These are phyloP conservation scores for Inga leiocalycina DNA, from an alignment of 306 rosid species.

Conservation along the genomic window DNA sequence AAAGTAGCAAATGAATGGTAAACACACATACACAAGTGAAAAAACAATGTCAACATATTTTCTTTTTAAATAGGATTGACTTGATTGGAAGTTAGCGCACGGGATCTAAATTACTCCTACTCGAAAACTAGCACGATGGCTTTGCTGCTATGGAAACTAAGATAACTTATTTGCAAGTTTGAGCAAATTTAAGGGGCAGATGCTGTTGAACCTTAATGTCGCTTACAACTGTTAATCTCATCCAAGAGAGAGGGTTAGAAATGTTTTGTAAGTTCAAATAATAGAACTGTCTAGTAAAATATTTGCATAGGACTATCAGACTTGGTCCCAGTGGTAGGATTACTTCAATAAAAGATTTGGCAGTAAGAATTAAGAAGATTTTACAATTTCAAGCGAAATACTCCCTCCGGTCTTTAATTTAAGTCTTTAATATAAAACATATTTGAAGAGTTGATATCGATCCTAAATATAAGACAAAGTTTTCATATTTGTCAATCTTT, in stretches of 20 bases:
- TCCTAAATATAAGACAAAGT: too few species aligned
- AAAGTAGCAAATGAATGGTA: background rate
- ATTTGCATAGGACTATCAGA: background rate
- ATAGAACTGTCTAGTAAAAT: background rate
- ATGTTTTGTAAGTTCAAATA: background rate
- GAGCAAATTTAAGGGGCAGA: background rate
- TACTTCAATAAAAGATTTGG: background rate
- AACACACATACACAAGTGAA: background rate
- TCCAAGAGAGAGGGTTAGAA: background rate
- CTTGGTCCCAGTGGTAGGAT: background rate
- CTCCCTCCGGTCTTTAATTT: too few species aligned
- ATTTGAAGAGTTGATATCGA: too few species aligned
- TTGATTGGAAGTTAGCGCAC: background rate
- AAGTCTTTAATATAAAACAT: too few species aligned
- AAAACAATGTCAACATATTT: background rate
- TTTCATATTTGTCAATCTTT: too few species aligned
- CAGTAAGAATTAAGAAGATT: background rate
- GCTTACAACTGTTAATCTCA: background rate
- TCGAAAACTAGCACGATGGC: background rate
- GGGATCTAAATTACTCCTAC: background rate
- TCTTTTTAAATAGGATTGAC: background rate
- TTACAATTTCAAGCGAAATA: too few species aligned
- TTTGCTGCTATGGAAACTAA: background rate
- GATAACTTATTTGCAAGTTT: background rate
- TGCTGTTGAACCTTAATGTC: background rate